Evolutionary conservation across 805 yeast species (phyloP).

Genomic region (Candida sanyiensis): DNA sequence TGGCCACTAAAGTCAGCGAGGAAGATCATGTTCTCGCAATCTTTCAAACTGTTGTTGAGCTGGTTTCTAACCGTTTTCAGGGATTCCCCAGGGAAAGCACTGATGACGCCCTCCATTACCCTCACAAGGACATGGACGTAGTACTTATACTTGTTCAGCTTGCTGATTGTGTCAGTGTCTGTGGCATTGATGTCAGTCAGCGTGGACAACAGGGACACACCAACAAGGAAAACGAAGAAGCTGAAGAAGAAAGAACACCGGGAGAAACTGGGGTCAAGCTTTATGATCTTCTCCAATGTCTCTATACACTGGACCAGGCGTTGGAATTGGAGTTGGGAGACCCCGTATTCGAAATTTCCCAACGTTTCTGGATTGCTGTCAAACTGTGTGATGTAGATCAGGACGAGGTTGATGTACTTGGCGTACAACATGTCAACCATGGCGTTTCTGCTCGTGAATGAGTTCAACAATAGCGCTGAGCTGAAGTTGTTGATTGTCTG

Average conservation of each 20-base stretch:
- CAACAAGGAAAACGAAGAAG: slow-evolving; percentile 21
- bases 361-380: slow-evolving; percentile 13
- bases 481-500: slow-evolving; percentile 4
- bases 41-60: slow-evolving; percentile 20
- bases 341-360: slow-evolving; percentile 14
- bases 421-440: slow-evolving; percentile 21
- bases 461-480: slow-evolving; percentile 9
- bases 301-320: slow-evolving; percentile 17
- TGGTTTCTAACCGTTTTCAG: slow-evolving; percentile 23
- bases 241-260: slow-evolving; percentile 19
- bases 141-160: slow-evolving; percentile 22
- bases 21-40: slow-evolving; percentile 22
- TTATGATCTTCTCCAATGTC: slow-evolving; percentile 16
- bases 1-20: slow-evolving; percentile 17
- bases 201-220: slow-evolving; percentile 19
- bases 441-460: slow-evolving; percentile 12
- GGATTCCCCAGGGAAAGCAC: slow-evolving; percentile 26
- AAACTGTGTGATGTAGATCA: slow-evolving; percentile 17
- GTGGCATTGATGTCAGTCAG: slow-evolving; percentile 18
- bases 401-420: slow-evolving; percentile 16
- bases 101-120: slow-evolving; percentile 24
- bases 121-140: slow-evolving; percentile 21
- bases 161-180: slow-evolving; percentile 13
- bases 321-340: slow-evolving; percentile 13
- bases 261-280: slow-evolving; percentile 17